A percentile compares a stretch with the other conserved stretches of the same genome.
Evolutionary conservation across 176 grass and related monocot genomes (phyloP).

Genomic region (Puya raimondii): DNA sequence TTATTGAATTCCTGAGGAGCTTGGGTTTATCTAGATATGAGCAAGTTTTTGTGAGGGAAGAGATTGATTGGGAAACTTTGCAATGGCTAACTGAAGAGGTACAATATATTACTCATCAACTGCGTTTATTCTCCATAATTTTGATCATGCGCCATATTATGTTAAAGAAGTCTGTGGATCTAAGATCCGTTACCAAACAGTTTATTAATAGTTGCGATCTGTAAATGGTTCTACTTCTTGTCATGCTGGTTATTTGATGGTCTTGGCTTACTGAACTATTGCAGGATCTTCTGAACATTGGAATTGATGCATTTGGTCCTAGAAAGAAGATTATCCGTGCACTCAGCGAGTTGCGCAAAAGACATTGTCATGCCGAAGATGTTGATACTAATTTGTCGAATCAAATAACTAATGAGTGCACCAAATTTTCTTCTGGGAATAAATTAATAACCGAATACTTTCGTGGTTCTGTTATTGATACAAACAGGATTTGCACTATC

Average conservation of each 20-base stretch:
- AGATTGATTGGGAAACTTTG: conserved; percentile 81
- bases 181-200: not conserved
- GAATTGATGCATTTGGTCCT: conserved; percentile 73
- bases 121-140: conserved; percentile 9
- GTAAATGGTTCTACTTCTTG: not conserved
- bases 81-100: conserved; percentile 95
- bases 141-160: not conserved
- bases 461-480: conserved; percentile 40
- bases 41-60: conserved; percentile 73
- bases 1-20: conserved; percentile 61
- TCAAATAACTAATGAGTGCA: conserved; percentile 33
- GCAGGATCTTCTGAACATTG: conserved; percentile 79
- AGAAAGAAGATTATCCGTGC: conserved; percentile 76
- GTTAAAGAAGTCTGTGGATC: not conserved
- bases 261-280: conserved; percentile 20
- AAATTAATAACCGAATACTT: conserved; percentile 91
- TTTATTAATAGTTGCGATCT: not conserved
- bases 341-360: conserved; percentile 51
- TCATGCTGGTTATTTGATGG: conserved; percentile 6
- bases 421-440: conserved; percentile 52
- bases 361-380: conserved; percentile 34
- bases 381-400: conserved; percentile 23
- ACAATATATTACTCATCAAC: conserved; percentile 8
- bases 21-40: conserved; percentile 73
- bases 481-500: conserved; percentile 12